Conservation (phyloP, 2,329 filamentous ascomycete species). For the Tolypocladium album region DNA sequence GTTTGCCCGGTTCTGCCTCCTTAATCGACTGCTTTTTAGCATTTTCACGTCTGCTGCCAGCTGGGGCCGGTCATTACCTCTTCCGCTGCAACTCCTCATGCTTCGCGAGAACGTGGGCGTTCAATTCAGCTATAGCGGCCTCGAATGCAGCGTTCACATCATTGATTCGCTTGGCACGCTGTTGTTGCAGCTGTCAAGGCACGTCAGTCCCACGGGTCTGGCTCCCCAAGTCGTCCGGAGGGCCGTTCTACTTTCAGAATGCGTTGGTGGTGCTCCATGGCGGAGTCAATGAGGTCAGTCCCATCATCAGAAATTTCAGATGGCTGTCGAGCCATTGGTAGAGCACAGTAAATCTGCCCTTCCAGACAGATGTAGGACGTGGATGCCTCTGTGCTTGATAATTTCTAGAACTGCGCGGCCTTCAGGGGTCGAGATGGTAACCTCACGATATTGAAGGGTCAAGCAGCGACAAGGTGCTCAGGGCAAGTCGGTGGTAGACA, state of each 20-base stretch:
- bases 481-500: not conserved
- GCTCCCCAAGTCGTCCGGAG: not conserved
- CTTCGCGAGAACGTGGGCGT: constrained; percentile 8
- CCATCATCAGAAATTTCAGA: not conserved
- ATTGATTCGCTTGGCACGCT: constrained; percentile 16
- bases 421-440: not conserved
- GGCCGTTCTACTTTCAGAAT: not conserved
- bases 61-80: not conserved
- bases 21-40: not conserved
- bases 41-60: not conserved
- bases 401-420: no score
- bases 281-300: not conserved
- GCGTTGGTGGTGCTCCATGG: constrained; percentile 1
- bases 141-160: constrained; percentile 12
- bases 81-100: constrained; percentile 11
- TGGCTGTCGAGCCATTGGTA: not conserved
- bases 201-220: not conserved
- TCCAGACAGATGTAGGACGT: not conserved
- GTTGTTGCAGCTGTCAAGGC: constrained; percentile 15
- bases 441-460: not conserved
- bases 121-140: constrained; percentile 13
- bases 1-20: not conserved
- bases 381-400: not conserved
- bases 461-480: not conserved
- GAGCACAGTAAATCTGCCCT: not conserved